Base-by-base conservation (phyloP, 192 early-diverging fungal species). In the Coemansia aciculifera region DNA sequence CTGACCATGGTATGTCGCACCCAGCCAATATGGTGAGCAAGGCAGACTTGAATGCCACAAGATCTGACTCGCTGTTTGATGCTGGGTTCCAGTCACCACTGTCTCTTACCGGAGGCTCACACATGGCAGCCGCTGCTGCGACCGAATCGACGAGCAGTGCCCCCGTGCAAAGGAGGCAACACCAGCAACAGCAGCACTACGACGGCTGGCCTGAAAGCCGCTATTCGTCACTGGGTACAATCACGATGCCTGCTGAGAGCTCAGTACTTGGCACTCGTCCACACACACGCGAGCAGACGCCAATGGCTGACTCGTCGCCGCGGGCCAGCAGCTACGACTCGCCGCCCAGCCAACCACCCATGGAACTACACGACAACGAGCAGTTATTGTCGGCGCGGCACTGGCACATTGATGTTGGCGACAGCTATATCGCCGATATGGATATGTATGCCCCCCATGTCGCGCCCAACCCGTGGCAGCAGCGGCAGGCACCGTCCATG, bases 201-300 rank as follows among this genome's bases (percentile, higher is more conserved):
- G 68, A 69, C 38, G 51, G 51, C 3, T 54, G 51, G 51, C 27
- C 51, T 3, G 51, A 54, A 15, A 54, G 24, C 27, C 51, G 27
- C 27, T 54, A 54, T 15, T 29, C 51, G 12, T 54, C 51, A 27
- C 27, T 13, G 23, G 24, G 51, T 10, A 29, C 51, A 5, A 11
- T 11, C 24, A 24, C 10, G 51, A n/a, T 39, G 31, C 57, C 31
- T 5, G 36, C 43, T 6, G 67, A 61, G n/a, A 68, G 72, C 54
- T 74, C 72, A 4, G 36, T 65, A 19, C 54, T 63, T 29, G 72
- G 72, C 34, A 68, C 72, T 15, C 60, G 64, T 12, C 31, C 63
- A 49, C 72, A 73, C 42, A 67, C 72, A 32, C 51, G 60, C 46
- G 72, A 67, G 36, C 40, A 34, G 15, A 69, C 68, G 37, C 68